These are phyloP conservation scores for Candida sanyaensis DNA, from an alignment of 1,139 yeast species.

Conservation along the genomic window DNA sequence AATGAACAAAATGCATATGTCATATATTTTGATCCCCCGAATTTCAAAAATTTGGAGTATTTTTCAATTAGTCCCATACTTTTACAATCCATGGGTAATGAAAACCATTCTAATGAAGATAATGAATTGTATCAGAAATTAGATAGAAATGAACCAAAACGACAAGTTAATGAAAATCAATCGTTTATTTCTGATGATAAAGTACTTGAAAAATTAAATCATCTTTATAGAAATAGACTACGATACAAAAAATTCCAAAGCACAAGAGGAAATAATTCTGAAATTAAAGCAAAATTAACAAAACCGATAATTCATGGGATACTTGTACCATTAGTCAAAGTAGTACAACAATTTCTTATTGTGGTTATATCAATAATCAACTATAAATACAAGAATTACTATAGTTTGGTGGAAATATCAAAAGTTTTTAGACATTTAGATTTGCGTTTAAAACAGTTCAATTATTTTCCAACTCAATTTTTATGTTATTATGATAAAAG, in stretches of 20 bases:
- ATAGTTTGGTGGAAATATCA: slow-evolving; percentile 43
- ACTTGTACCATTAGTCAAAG: slow-evolving; percentile 13
- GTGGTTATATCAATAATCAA: slow-evolving; percentile 27
- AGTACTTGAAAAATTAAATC: slow-evolving; percentile 36
- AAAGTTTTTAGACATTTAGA: slow-evolving; percentile 79
- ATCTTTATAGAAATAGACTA: slow-evolving; percentile 25
- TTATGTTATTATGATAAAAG: slow-evolving; percentile 48
- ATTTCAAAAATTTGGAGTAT: slow-evolving; percentile 72
- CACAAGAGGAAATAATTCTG: neutral
- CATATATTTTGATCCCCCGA: slow-evolving; percentile 73
- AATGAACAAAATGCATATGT: slow-evolving; percentile 29
- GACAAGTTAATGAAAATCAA: slow-evolving; percentile 8
- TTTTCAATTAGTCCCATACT: slow-evolving; percentile 74
- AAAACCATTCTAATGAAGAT: slow-evolving; percentile 4
- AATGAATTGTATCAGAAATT: slow-evolving; percentile 7
- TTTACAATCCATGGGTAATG: slow-evolving; percentile 52
- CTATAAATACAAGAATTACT: slow-evolving; percentile 17
- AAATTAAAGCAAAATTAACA: neutral
- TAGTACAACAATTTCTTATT: slow-evolving; percentile 24
- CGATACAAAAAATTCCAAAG: slow-evolving; percentile 10
- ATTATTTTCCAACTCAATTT: slow-evolving; percentile 83
- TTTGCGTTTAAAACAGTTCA: slow-evolving; percentile 71
- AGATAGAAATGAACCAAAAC: slow-evolving; percentile 8
- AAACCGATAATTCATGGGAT: slow-evolving; percentile 1
- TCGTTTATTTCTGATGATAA: slow-evolving; percentile 26